Conservation (phyloP, 257 asterid genomes). For the Primulina huaijiensis region DNA sequence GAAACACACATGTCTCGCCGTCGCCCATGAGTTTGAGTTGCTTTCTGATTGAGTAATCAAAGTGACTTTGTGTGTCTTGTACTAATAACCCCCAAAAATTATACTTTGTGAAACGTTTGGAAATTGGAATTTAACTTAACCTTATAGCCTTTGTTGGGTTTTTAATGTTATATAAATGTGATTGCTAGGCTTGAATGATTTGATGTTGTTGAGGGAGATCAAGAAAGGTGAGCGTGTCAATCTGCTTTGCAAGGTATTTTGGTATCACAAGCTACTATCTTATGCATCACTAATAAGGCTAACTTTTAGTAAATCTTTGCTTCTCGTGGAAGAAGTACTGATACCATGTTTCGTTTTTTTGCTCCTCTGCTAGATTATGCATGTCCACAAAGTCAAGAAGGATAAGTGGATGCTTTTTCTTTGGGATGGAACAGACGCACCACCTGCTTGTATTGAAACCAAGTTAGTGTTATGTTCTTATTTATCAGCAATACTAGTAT, state of each 20-base stretch:
- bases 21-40: not conserved
- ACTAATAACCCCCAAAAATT: not conserved
- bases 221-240: conserved; percentile 46
- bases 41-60: not conserved
- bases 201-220: conserved; percentile 47
- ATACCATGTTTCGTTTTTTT: conserved; percentile 3
- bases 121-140: conserved; percentile 13
- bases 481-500: conserved; percentile 5
- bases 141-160: not conserved
- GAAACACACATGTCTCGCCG: not conserved
- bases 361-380: conserved; percentile 52
- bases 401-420: conserved; percentile 63
- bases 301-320: not conserved
- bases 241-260: conserved; percentile 73
- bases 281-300: conserved; percentile 6
- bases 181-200: conserved; percentile 43
- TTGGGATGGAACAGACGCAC: conserved; percentile 94
- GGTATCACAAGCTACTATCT: not conserved
- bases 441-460: conserved; percentile 49
- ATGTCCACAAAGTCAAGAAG: conserved; percentile 44
- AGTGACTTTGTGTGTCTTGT: not conserved
- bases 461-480: conserved; percentile 43
- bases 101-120: conserved; percentile 1
- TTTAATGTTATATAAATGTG: not conserved
- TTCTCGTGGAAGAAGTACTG: conserved; percentile 16